phyloP scores from a whole-genome alignment of 441 rosid species.

The Arabidopsis hybrid region DNA sequence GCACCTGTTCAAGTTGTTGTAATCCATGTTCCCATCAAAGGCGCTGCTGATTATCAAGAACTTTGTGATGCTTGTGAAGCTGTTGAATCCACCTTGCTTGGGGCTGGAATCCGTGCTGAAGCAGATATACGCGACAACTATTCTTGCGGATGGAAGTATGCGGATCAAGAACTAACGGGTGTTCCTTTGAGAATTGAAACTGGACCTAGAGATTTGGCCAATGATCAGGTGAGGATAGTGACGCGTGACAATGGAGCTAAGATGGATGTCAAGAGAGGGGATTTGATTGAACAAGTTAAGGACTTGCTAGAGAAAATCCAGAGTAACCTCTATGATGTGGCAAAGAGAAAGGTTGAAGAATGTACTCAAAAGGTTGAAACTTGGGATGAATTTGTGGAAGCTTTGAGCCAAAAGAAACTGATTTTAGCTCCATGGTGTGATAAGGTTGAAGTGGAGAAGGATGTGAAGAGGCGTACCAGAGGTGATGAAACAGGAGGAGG shows the following conservation, averaged over 20 bases:
- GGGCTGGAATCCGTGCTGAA: neutral
- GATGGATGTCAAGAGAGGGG: neutral
- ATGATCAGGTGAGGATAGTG: neutral
- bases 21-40: neutral
- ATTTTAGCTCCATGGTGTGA: neutral
- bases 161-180: neutral
- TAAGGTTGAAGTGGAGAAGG: neutral
- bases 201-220: neutral
- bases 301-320: neutral
- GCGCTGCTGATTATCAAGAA: neutral
- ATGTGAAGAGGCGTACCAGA: neutral
- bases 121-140: neutral
- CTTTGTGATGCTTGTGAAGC: neutral
- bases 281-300: neutral
- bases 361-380: neutral
- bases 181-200: neutral
- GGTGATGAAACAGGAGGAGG: neutral
- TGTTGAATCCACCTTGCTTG: neutral
- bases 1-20: no score
- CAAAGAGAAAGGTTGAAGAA: neutral
- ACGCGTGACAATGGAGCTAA: neutral
- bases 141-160: neutral
- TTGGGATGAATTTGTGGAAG: neutral
- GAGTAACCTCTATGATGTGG: neutral
- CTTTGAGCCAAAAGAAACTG: neutral